Evolutionary conservation across 2,329 filamentous ascomycete species (phyloP), one percentile per base, ranked within the genome.

Genomic region (Fusarium tupiense): DNA sequence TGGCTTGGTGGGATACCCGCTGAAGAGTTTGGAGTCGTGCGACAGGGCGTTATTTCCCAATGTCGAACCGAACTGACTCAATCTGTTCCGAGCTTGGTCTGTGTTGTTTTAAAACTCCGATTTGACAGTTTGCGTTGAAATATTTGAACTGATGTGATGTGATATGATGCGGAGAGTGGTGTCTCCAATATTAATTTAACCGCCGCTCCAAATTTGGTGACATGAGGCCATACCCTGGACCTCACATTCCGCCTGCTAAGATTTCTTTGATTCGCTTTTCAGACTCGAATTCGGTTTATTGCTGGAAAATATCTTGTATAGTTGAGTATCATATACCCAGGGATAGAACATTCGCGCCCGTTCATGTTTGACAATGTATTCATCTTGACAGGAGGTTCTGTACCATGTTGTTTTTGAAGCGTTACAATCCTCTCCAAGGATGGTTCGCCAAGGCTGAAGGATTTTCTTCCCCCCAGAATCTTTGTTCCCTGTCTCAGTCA

Each of bases 11-110:
- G 37, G 40, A 22, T 54, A 69, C 35, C 52, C 38, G 47, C 41
- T 53, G 37, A 26, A 60, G 59, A 65, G 47, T 65, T 40, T 35
- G 13, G n/a, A 54, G 40, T 54, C 59, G 41, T 66, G 47, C 64
- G 37, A 35, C 46, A 41, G 35, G 59, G 35, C 24, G 24, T 19
- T 29, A 54, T 22, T 38, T 38, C 35, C 24, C 10, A 50, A 19
- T 24, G 24, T 41, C 22, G 40, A 33, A 40, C 16, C 19, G 3
- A 54, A 43, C 38, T 38, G 35, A 38, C 38, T 63, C 41, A 20
- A 56, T 8, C 19, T 33, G 17, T 49, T 41, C 35, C 47, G 22
- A 26, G 16, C 49, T 19, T 49, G 46, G 47, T 37, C 24, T 12
- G 24, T 61, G 63, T 33, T 22, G 26, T 41, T 26, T 33, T 11